Evolutionary conservation across 2,329 filamentous ascomycete species (phyloP).

Genomic region (Immersiporthe knoxdaviesiana): DNA sequence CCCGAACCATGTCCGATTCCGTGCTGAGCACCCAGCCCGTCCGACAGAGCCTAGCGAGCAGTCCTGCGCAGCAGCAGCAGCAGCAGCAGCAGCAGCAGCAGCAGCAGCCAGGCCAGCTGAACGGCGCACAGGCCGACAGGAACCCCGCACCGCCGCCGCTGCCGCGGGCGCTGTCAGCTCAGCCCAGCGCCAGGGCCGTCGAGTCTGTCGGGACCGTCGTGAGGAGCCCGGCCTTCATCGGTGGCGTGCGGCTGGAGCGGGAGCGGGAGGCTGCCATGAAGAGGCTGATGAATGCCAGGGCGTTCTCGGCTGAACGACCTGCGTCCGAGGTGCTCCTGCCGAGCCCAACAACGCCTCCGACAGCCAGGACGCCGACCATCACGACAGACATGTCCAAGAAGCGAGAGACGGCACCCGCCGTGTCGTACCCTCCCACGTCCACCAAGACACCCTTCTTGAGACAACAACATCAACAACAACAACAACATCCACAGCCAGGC

Average conservation of each 20-base stretch:
- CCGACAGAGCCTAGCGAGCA: constrained; percentile 14
- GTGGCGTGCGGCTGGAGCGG: constrained; percentile 48
- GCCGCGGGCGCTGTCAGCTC: not conserved
- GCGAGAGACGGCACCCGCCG: constrained; percentile 21
- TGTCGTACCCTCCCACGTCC: constrained; percentile 27
- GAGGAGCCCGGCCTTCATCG: constrained; percentile 42
- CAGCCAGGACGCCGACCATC: not conserved
- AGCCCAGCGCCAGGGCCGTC: constrained; percentile 12
- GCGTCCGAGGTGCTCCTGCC: constrained; percentile 14
- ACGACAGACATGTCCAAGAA: constrained; percentile 19
- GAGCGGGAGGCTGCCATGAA: constrained; percentile 42
- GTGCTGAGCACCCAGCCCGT: constrained; percentile 19
- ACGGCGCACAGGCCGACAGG: constrained; percentile 28
- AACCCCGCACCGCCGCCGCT: not conserved
- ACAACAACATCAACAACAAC: not conserved
- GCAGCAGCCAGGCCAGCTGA: constrained; percentile 28
- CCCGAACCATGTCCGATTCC: constrained; percentile 23
- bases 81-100: too few relatives aligned
- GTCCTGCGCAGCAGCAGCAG: too few relatives aligned
- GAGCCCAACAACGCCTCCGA: constrained; percentile 2
- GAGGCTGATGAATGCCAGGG: constrained; percentile 24
- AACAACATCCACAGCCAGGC: too few relatives aligned
- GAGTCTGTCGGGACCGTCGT: constrained; percentile 15
- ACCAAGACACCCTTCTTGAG: constrained; percentile 28
- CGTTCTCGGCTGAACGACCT: constrained; percentile 21